Conservation (phyloP, 2,329 filamentous ascomycete species). For the Ceratocystiopsis minuta region DNA sequence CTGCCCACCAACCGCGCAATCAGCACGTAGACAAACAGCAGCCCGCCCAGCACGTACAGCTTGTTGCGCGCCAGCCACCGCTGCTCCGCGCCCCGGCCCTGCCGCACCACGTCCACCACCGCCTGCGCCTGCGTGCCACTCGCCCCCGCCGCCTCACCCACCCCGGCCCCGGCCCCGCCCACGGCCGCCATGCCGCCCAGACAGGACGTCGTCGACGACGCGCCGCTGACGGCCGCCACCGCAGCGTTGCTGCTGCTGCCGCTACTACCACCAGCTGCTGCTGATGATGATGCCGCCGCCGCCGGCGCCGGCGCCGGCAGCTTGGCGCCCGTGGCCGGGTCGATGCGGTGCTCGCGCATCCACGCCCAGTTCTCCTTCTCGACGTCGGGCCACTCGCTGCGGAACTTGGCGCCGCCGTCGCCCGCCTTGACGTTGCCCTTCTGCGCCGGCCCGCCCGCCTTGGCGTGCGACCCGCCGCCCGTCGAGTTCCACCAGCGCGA, state of each 20-base stretch:
- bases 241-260: not conserved
- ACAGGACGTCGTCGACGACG: slow-evolving; percentile 14
- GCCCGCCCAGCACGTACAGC: slow-evolving; percentile 48
- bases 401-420: slow-evolving; percentile 83
- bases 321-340: slow-evolving; percentile 54
- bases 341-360: slow-evolving; percentile 72
- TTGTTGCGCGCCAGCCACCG: slow-evolving; percentile 72
- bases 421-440: slow-evolving; percentile 79
- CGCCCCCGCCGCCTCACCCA: slow-evolving; percentile 30
- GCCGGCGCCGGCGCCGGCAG: slow-evolving; percentile 24
- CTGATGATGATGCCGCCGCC: slow-evolving; percentile 5
- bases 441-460: slow-evolving; percentile 28
- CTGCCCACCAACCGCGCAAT: slow-evolving; percentile 53
- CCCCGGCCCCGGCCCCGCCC: slow-evolving; percentile 15
- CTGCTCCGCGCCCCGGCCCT: slow-evolving; percentile 61
- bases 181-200: slow-evolving; percentile 40
- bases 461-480: slow-evolving; percentile 57
- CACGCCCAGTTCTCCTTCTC: slow-evolving; percentile 82
- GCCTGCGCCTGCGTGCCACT: slow-evolving; percentile 47
- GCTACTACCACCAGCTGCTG: not conserved
- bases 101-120: slow-evolving; percentile 60
- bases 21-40: slow-evolving; percentile 68
- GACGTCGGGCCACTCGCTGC: slow-evolving; percentile 72
- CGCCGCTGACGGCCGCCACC: not conserved
- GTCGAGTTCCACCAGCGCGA: slow-evolving; percentile 96